Evolutionary conservation across 2,329 filamentous ascomycete species (phyloP).

Genomic region (Xylaria sp.): DNA sequence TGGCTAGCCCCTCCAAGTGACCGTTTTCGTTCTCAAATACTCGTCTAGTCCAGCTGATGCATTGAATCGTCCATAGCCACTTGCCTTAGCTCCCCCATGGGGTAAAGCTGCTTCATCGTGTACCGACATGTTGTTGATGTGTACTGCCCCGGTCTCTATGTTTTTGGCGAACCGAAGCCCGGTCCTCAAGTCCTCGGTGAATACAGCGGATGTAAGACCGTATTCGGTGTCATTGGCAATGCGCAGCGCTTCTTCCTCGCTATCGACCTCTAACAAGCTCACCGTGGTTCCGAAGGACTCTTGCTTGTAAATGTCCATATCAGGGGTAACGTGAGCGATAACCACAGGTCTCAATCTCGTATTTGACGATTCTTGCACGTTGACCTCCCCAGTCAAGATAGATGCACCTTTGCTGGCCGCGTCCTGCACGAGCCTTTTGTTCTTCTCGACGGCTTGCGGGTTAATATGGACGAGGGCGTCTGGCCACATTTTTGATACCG

Average conservation of each 20-base stretch:
- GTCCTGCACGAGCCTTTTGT: slow-evolving; percentile 59
- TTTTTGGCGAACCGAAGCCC: slow-evolving; percentile 63
- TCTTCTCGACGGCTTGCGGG: slow-evolving; percentile 45
- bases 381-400: slow-evolving; percentile 63
- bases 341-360: slow-evolving; percentile 67
- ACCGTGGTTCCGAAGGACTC: slow-evolving; percentile 76
- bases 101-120: slow-evolving; percentile 57
- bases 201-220: slow-evolving; percentile 72
- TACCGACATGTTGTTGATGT: slow-evolving; percentile 58
- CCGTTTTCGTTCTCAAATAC: slow-evolving; percentile 49
- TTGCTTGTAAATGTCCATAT: slow-evolving; percentile 73
- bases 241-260: slow-evolving; percentile 71
- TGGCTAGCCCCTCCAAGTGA: slow-evolving; percentile 48
- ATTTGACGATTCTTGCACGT: slow-evolving; percentile 50
- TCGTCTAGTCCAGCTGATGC: slow-evolving; percentile 47
- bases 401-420: slow-evolving; percentile 68
- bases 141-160: slow-evolving; percentile 65
- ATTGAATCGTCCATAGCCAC: slow-evolving; percentile 57
- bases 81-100: slow-evolving; percentile 56
- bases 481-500: slow-evolving; percentile 45
- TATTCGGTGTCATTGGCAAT: slow-evolving; percentile 78
- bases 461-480: slow-evolving; percentile 49
- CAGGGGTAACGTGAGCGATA: slow-evolving; percentile 67
- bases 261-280: slow-evolving; percentile 67
- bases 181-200: slow-evolving; percentile 68